Base-by-base conservation (phyloP, 2,329 filamentous ascomycete genomes). In the Elsinoe necatrix region DNA sequence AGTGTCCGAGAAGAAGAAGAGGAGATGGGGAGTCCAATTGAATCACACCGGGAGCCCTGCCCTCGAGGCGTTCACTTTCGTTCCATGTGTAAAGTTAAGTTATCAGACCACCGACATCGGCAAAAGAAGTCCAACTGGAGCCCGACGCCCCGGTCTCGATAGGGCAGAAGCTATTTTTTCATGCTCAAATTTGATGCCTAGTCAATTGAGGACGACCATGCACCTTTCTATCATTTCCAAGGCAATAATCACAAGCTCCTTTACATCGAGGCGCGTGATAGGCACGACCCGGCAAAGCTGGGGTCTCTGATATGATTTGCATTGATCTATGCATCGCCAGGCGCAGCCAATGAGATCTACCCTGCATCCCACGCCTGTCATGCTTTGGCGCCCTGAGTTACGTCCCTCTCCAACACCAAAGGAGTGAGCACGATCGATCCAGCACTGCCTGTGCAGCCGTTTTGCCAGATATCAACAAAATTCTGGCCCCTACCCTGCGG, bases 401-500 rank as follows among this genome's bases (percentile, higher is more conserved):
- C 41, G 41, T 43, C 18, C 41, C 7, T 23, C 18, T 43, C 41
- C 6, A 20, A 43, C 18, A 43, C 14, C 41, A 43, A 16, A 11
- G 34, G 34, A n/a, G 16, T 20, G 7, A 42, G 11, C n/a, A 42
- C 5, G 39, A n/a, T 8, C 39, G 4, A 20, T 3, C 5, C 39
- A 42, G 4, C 18, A 20, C 12, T 45, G 34, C 41, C 41, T 45
- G 41, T 45, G 25, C 6, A 45, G 20, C 41, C 41, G 41, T 45
- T 45, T 27, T 45, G 41, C 41, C 41, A 25, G 41, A 45, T 45
- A 45, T 45, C 41, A 45, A 45, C 41, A 45, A 18, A 27, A 45
- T 45, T 45, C 34, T 4, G 14, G 34, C 14, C n/a, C n/a, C n/a
- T n/a, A n/a, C n/a, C n/a, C n/a, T n/a, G n/a, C n/a, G n/a, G n/a